Base-by-base conservation (phyloP, 1,284 basidiomycete genomes). In the Trametes polyzona region DNA sequence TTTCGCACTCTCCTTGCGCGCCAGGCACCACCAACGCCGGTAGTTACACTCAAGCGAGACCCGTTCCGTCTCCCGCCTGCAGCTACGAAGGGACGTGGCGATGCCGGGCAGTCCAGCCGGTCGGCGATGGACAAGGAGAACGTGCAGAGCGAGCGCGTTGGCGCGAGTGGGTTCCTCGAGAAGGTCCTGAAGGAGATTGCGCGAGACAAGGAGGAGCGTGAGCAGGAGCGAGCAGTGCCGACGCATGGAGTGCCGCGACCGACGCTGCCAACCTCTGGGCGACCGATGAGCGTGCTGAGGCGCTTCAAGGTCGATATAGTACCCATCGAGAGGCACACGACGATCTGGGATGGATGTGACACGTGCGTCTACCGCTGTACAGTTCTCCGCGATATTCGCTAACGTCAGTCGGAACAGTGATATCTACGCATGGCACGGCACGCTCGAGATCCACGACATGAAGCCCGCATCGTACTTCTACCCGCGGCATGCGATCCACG, bases 351-450 rank as follows among this genome's bases (percentile, higher is more conserved):
- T 36, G 58, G 52, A 2, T 32, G 32, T 14, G 55, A 59, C 30
- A 42, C 23, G 61, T 63, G 19, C 9, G 55, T 52, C 7, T 24
- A 10, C 9, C 1, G 12, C 27, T 9, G 0, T n/a, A 19, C 5
- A n/a, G 19, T 33, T 17, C 24, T 36, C 19, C 14, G 7, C n/a
- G 9, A 11, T 23, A 30, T 33, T 17, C 6, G 16, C n/a, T 11
- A n/a, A 21, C n/a, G 7, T 35, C 21, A n/a, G n/a, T 33, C 10
- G 3, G 14, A 17, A 32, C 24, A 66, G 65, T 1, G 57, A 59
- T 30, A 48, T 50, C 0, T 66, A 60, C 35, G 59, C 61, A 4
- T 64, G 63, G 59, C 46, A 55, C 4, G 63, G 61, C 23, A 52
- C 57, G 12, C 52, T 66, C n/a, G 47, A 55, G 35, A 23, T 66